Percentiles rank a stretch among this genome's conserved stretches.
These are phyloP conservation scores for Triticum urartu DNA, from an alignment of 176 grass and related monocot genomes.

Conservation along the genomic window DNA sequence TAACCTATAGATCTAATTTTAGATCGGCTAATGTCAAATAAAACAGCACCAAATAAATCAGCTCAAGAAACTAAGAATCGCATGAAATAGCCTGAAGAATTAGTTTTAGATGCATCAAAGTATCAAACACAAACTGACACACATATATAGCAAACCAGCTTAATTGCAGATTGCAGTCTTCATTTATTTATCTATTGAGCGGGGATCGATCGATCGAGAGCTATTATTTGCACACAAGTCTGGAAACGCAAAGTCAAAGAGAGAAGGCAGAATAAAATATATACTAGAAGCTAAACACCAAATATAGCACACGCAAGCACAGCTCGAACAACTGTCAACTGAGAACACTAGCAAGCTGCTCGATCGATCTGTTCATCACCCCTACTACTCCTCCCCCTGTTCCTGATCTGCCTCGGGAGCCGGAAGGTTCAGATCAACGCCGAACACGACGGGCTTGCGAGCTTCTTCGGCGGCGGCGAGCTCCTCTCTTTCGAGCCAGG, in stretches of 20 bases:
- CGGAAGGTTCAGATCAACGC: slow-evolving; percentile 49
- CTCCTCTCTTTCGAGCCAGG: slow-evolving; percentile 35
- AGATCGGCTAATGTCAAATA: neutral
- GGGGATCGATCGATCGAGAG: neutral
- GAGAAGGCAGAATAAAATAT: neutral
- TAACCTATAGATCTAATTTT: neutral
- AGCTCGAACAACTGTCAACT: neutral
- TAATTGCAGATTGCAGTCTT: neutral
- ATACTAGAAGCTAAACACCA: neutral
- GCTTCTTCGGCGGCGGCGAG: neutral
- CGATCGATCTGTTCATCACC: slow-evolving; percentile 1
- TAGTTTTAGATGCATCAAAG: neutral
- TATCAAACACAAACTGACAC: neutral
- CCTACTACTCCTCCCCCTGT: too few relatives aligned
- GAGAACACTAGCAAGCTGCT: slow-evolving; percentile 18
- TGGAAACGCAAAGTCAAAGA: neutral
- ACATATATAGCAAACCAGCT: neutral
- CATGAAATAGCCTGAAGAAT: neutral
- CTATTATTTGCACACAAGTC: neutral
- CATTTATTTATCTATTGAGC: neutral
- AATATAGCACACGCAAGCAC: neutral
- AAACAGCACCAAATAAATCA: too few relatives aligned
- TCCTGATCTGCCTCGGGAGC: neutral
- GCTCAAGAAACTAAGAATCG: neutral
- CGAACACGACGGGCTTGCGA: neutral